Conservation (phyloP, 2,329 filamentous ascomycete species). For the Monosporascus cannonballus region DNA sequence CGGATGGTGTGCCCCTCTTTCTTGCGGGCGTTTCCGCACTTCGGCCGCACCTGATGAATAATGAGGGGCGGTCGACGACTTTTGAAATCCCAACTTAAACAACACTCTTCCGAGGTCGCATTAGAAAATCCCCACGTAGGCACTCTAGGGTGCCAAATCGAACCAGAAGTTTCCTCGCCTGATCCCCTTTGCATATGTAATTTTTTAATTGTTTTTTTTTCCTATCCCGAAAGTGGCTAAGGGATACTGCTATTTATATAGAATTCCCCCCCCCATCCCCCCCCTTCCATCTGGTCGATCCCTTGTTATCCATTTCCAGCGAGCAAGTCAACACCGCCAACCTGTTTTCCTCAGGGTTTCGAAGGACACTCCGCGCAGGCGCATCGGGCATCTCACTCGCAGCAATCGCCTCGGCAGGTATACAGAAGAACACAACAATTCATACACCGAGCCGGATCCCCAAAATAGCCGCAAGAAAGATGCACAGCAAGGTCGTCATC, state of each 20-base stretch:
- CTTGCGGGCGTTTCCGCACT: too few relatives aligned
- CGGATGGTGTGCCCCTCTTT: too few relatives aligned
- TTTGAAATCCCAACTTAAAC: too few relatives aligned
- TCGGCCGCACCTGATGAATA: too few relatives aligned
- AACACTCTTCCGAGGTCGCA: not conserved
- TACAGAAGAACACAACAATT: conserved; percentile 41
- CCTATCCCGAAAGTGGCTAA: not conserved
- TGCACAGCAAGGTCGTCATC: conserved; percentile 91
- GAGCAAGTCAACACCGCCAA: conserved; percentile 54
- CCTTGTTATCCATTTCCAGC: not conserved
- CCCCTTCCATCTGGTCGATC: not conserved
- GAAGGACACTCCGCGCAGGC: conserved; percentile 70
- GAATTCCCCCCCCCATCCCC: not conserved
- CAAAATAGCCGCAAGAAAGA: conserved; percentile 49
- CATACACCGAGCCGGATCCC: conserved; percentile 26
- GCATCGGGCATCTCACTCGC: conserved; percentile 67
- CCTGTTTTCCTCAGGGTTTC: conserved; percentile 83
- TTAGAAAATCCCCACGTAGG: not conserved
- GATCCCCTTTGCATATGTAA: not conserved
- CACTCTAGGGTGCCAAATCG: not conserved
- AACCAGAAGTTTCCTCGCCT: not conserved
- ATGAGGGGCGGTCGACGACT: too few relatives aligned
- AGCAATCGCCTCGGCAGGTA: conserved; percentile 58
- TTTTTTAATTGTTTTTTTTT: not conserved
- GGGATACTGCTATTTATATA: not conserved